Conservation (phyloP, 2,329 filamentous ascomycete species). For the Akanthomyces muscarius region DNA sequence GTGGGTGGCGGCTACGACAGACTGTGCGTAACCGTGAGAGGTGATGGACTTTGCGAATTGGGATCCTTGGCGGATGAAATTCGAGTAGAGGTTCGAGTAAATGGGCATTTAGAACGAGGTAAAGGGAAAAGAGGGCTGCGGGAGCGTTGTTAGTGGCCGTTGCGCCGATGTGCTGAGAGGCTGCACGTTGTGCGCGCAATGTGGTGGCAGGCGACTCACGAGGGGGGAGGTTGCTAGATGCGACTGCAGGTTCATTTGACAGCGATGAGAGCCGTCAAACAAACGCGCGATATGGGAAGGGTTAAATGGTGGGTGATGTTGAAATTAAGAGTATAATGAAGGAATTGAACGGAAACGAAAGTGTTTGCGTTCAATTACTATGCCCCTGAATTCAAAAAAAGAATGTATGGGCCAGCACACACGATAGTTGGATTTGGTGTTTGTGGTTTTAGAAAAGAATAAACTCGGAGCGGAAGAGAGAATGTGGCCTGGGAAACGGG, state of each 20-base stretch:
- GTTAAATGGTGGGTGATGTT: constrained; percentile 22
- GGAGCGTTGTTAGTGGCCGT: constrained; percentile 25
- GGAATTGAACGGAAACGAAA: constrained; percentile 19
- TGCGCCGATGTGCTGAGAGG: not conserved
- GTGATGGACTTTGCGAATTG: constrained; percentile 80
- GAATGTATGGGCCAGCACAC: constrained; percentile 19
- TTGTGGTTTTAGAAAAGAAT: constrained; percentile 9
- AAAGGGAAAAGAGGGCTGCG: constrained; percentile 43
- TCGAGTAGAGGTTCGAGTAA: constrained; percentile 65
- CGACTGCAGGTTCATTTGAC: constrained; percentile 99
- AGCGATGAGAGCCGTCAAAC: constrained; percentile 76
- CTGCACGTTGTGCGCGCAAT: not conserved
- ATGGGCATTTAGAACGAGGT: constrained; percentile 84
- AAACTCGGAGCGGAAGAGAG: not conserved
- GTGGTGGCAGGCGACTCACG: constrained; percentile 7
- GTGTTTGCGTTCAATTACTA: constrained; percentile 12
- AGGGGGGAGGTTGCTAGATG: constrained; percentile 13
- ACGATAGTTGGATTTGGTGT: constrained; percentile 12
- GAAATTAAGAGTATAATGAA: constrained; percentile 19
- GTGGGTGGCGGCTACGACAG: constrained; percentile 90
- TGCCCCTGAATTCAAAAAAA: constrained; percentile 19
- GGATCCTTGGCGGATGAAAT: constrained; percentile 95
- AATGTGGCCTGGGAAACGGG: constrained; percentile 18
- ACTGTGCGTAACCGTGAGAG: constrained; percentile 96
- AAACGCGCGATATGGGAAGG: constrained; percentile 65